These are phyloP conservation scores for Fusarium devonianum DNA, from an alignment of 2,329 filamentous ascomycete genomes.

Conservation along the genomic window DNA sequence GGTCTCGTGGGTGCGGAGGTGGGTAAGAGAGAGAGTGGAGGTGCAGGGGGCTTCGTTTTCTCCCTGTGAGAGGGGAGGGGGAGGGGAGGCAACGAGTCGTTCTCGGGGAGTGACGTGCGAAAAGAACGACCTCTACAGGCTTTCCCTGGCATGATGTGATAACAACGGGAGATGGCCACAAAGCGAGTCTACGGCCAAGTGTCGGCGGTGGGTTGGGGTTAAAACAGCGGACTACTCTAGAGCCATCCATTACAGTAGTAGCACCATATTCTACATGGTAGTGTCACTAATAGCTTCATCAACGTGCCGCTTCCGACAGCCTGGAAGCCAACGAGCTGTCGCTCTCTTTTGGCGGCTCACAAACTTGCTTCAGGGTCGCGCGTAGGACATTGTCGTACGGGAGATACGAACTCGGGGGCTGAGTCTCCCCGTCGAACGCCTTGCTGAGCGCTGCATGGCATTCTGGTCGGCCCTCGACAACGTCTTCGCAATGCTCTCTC, in stretches of 20 bases:
- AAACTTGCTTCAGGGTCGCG: constrained; percentile 1
- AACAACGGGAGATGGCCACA: constrained; percentile 28
- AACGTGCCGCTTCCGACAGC: constrained; percentile 34
- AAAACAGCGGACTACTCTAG: constrained; percentile 20
- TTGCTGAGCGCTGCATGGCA: background rate
- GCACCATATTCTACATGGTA: constrained; percentile 26
- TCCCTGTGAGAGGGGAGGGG: background rate
- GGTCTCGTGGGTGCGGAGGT: constrained; percentile 8
- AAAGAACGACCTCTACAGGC: constrained; percentile 3
- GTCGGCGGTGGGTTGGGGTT: constrained; percentile 28
- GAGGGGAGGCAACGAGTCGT: constrained; percentile 10
- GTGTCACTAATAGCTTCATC: constrained; percentile 24
- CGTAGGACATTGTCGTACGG: background rate
- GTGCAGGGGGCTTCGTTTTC: constrained; percentile 14
- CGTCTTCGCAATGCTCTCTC: background rate
- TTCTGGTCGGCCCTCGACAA: no score
- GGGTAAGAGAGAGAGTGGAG: constrained; percentile 13
- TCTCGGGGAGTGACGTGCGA: constrained; percentile 31
- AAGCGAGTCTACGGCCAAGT: constrained; percentile 12
- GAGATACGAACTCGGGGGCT: no score
- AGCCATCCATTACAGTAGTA: constrained; percentile 14
- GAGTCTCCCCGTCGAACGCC: background rate
- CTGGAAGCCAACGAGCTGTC: constrained; percentile 14
- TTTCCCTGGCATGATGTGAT: constrained; percentile 24
- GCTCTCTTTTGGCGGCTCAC: constrained; percentile 5